Evolutionary conservation across 306 rosid species (phyloP), one percentile per base, ranked within the genome.

Genomic region (Inga oerstediana): DNA sequence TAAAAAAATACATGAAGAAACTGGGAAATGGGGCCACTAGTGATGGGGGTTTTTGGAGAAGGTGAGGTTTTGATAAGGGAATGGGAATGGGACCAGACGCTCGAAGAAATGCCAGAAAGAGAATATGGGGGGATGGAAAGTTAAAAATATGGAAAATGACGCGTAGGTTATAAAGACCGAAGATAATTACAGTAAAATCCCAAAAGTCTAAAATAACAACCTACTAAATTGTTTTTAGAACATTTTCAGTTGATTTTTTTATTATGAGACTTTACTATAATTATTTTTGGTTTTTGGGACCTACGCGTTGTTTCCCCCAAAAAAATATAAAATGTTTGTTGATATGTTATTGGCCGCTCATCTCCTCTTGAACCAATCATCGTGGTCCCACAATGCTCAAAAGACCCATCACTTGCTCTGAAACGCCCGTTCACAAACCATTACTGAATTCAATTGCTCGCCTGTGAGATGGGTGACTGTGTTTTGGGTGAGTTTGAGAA

Each of bases 291-390:
- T 27, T 1, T 27, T 27, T 27, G 30, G 30, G 1, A 27, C 30
- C 30, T 27, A 27, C 30, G 30, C 30, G 1, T 1, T 27, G 30
- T 27, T 27, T 27, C 1, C 30, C 30, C 30, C 30, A 37, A 37
- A 37, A 37, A 72, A 82, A 77, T 84, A 82, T 72, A 1, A 87
- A 86, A 90, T 96, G 98, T 93, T 93, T 91, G 97, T 97, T 87
- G 84, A 82, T 87, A 67, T 70, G 78, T 80, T 92, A 89, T 82
- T 77, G 75, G 86, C 88, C 89, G 85, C 88, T 86, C 72, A 78
- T 84, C 88, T 92, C 85, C 87, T 87, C 51, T 75, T 84, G 74
- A 81, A 79, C 88, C 93, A 90, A 86, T 90, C 92, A 90, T 90
- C 90, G 81, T 82, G 81, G 84, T 80, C 84, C 85, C 91, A 86